Percentiles rank a stretch among this genome's conserved stretches.
phyloP scores from a whole-genome alignment of 768 basidiomycete genomes.

The Mycena maculata region DNA sequence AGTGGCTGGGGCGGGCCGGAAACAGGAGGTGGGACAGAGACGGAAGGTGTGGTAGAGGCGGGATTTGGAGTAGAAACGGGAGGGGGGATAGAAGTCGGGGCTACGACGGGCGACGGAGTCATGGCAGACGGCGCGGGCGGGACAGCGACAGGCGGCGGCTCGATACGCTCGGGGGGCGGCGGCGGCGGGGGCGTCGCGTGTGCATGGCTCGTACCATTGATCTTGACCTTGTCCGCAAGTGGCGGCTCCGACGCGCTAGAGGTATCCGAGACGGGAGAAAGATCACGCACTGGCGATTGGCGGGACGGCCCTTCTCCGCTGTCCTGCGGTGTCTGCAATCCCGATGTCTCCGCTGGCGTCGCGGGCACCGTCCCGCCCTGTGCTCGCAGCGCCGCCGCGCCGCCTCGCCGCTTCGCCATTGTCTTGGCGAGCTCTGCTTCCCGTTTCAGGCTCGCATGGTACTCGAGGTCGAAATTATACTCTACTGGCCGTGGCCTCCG shows the following conservation, averaged over 20 bases:
- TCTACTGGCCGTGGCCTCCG: slow-evolving; percentile 82
- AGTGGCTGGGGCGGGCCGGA: slow-evolving; percentile 28
- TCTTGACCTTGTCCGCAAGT: slow-evolving; percentile 71
- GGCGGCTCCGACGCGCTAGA: slow-evolving; percentile 83
- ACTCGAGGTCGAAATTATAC: slow-evolving; percentile 81
- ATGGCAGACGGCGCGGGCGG: slow-evolving; percentile 10
- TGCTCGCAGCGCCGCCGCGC: slow-evolving; percentile 54
- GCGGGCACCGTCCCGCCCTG: slow-evolving; percentile 52
- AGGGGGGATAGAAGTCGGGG: slow-evolving; percentile 31
- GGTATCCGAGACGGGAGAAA: slow-evolving; percentile 77
- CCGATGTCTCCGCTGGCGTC: slow-evolving; percentile 55
- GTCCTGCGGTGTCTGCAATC: slow-evolving; percentile 66
- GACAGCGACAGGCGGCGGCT: not conserved
- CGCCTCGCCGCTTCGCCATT: slow-evolving; percentile 56
- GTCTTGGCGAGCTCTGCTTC: slow-evolving; percentile 59
- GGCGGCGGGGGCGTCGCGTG: slow-evolving; percentile 38
- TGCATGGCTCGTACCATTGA: slow-evolving; percentile 27
- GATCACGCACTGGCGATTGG: slow-evolving; percentile 55
- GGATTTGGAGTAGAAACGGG: slow-evolving; percentile 23
- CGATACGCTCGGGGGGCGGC: not conserved
- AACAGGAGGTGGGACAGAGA: slow-evolving; percentile 19
- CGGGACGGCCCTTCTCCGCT: slow-evolving; percentile 45
- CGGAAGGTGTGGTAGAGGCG: no score
- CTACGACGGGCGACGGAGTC: not conserved
- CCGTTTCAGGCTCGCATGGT: slow-evolving; percentile 65